Conservation (phyloP, 306 rosid genomes). For the Arachis stenosperma region DNA sequence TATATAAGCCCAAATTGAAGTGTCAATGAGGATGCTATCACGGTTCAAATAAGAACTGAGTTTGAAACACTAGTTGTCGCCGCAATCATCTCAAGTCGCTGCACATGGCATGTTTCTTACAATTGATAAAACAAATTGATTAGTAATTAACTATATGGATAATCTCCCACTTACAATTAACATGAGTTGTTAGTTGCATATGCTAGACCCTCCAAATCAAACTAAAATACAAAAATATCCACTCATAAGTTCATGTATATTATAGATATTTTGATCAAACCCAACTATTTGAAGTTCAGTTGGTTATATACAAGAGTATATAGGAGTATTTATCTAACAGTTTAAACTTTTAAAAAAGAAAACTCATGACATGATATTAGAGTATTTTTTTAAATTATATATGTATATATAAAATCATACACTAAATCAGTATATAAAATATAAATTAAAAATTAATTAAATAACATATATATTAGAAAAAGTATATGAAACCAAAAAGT, state of each 20-base stretch:
- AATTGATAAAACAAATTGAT: not conserved
- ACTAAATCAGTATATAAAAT: no score
- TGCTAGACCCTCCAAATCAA: constrained; percentile 12
- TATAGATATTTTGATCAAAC: not conserved
- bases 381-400: no score
- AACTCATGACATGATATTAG: no score
- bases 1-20: not conserved
- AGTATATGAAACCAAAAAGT: no score
- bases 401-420: no score
- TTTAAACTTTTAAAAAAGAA: no score
- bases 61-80: constrained; percentile 26
- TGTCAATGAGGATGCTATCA: not conserved
- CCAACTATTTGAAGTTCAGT: no score
- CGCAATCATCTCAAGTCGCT: constrained; percentile 14
- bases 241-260: not conserved
- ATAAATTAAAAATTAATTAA: no score
- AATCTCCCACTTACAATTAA: constrained; percentile 4
- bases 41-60: constrained; percentile 8
- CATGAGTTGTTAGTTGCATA: not conserved
- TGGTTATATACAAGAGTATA: not conserved
- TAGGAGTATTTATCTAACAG: no score
- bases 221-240: no score
- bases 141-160: not conserved
- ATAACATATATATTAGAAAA: no score
- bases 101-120: constrained; percentile 34